Evolutionary conservation across 768 basidiomycete genomes (phyloP).

Genomic region (Boletus rubroflammeus): DNA sequence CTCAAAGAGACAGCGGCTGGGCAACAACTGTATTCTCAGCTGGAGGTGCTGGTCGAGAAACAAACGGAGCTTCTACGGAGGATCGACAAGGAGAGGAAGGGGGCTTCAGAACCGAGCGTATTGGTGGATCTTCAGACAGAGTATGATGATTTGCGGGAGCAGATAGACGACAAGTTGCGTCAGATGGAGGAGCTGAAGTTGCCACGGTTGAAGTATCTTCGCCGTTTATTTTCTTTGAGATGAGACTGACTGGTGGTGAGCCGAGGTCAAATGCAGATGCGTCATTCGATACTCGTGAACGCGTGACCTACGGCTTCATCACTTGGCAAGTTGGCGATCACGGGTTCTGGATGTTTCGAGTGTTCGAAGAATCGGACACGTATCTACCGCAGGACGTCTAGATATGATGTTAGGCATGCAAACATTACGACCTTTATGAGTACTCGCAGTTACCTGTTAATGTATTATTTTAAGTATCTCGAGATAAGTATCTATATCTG

Average conservation of each 20-base stretch:
- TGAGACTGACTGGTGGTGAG: background rate
- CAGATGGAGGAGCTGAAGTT: conserved; percentile 12
- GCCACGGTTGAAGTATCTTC: background rate
- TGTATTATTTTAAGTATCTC: too few species aligned
- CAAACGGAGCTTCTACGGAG: conserved; percentile 3
- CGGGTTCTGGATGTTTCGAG: too few species aligned
- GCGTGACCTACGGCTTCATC: background rate
- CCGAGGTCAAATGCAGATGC: background rate
- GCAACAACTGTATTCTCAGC: background rate
- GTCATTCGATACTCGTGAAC: background rate
- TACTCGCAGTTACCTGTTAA: too few species aligned
- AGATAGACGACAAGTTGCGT: conserved; percentile 6
- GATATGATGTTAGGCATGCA: background rate
- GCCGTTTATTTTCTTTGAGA: background rate
- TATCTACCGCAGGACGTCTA: background rate
- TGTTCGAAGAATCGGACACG: background rate
- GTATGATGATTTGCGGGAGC: background rate
- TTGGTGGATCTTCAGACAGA: conserved; percentile 1
- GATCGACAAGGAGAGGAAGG: conserved; percentile 9
- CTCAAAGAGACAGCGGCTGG: conserved; percentile 10
- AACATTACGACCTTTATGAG: background rate
- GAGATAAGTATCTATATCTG: too few species aligned
- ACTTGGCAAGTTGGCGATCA: background rate
- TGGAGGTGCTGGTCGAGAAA: conserved; percentile 7
- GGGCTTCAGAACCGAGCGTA: background rate